A percentile compares a stretch with the other conserved stretches of the same genome.
Evolutionary conservation across 2,329 filamentous ascomycete genomes (phyloP).

Genomic region (Botrytis fragariae): DNA sequence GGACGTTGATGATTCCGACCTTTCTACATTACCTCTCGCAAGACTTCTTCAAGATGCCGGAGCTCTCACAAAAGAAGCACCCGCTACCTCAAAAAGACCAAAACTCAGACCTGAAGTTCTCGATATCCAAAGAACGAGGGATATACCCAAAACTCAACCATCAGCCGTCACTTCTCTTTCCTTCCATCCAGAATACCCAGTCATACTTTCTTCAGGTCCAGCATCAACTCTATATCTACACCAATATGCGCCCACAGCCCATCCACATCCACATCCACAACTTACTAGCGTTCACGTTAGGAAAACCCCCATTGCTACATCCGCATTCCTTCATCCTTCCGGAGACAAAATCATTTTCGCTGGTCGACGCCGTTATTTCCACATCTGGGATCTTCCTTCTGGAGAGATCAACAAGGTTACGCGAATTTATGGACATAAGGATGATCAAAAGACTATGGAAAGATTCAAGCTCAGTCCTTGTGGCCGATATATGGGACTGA

Average conservation of each 20-base stretch:
- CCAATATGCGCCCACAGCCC: conserved; percentile 74
- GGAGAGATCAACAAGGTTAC: conserved; percentile 81
- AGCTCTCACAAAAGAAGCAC: conserved; percentile 53
- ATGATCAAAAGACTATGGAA: conserved; percentile 90
- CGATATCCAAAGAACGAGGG: conserved; percentile 84
- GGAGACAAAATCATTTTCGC: conserved; percentile 84
- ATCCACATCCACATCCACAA: conserved; percentile 78
- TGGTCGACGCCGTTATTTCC: conserved; percentile 86
- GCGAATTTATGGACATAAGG: conserved; percentile 68
- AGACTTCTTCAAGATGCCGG: conserved; percentile 73
- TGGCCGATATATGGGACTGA: conserved; percentile 79
- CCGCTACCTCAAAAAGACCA: conserved; percentile 55
- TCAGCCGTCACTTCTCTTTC: conserved; percentile 78
- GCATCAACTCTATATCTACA: conserved; percentile 85
- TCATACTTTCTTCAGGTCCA: conserved; percentile 85
- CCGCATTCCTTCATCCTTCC: conserved; percentile 70
- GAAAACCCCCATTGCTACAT: conserved; percentile 78
- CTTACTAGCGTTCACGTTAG: conserved; percentile 87
- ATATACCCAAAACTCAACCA: conserved; percentile 76
- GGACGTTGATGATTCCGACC: conserved; percentile 54
- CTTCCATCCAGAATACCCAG: conserved; percentile 85
- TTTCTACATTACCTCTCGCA: conserved; percentile 75
- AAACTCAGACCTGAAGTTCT: conserved; percentile 83
- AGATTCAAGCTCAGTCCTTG: conserved; percentile 83
- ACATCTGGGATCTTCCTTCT: conserved; percentile 84